Evolutionary conservation across 257 asterid species (phyloP).

Genomic region (Marsdenia floribunda): DNA sequence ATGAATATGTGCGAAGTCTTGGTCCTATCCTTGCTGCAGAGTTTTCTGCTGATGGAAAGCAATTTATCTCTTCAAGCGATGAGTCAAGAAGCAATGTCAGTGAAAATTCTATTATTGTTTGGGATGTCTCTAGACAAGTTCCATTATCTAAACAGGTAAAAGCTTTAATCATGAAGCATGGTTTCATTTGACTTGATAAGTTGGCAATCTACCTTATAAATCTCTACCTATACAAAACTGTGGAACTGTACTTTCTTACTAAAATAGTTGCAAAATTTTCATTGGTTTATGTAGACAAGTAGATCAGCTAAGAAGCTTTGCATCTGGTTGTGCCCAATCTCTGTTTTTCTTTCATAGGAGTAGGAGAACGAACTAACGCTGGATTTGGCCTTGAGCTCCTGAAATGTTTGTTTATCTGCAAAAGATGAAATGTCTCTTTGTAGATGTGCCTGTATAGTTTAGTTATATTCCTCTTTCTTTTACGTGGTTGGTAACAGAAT

Average conservation of each 20-base stretch:
- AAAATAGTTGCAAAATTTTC: neutral
- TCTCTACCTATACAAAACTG: neutral
- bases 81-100: conserved; percentile 71
- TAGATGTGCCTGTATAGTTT: neutral
- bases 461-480: neutral
- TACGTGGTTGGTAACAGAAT: neutral
- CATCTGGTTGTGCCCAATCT: neutral
- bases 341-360: neutral
- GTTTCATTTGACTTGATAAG: neutral
- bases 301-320: neutral
- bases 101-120: conserved; percentile 80
- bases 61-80: conserved; percentile 75
- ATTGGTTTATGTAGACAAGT: neutral
- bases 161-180: neutral
- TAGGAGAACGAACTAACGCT: neutral
- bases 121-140: conserved; percentile 82
- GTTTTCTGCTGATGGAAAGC: conserved; percentile 64
- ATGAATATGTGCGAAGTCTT: conserved; percentile 57
- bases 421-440: neutral
- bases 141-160: conserved; percentile 89
- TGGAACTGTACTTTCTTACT: neutral
- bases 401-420: neutral
- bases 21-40: conserved; percentile 90
- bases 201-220: too few relatives aligned
- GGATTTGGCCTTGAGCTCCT: neutral